Conservation (phyloP, 202 grass and related monocot genomes). For the Zizania palustris region DNA sequence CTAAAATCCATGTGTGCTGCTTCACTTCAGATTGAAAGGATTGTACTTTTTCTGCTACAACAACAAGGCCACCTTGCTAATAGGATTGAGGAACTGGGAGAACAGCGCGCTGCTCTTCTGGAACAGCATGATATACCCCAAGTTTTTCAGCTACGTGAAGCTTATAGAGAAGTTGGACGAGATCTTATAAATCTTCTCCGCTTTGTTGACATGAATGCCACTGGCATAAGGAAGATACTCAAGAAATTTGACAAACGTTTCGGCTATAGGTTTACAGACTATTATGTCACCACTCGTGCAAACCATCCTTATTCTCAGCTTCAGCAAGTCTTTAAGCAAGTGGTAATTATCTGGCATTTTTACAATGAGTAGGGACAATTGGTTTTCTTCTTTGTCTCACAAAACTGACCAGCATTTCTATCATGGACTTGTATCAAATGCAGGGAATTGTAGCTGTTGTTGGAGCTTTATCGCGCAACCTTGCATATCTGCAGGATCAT, state of each 20-base stretch:
- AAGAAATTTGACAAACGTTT: constrained; percentile 96
- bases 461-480: constrained; percentile 85
- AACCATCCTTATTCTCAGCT: constrained; percentile 95
- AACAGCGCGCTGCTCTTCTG: constrained; percentile 42
- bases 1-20: constrained; percentile 16
- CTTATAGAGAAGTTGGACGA: constrained; percentile 66
- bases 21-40: constrained; percentile 84
- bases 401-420: constrained; percentile 8
- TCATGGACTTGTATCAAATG: constrained; percentile 22
- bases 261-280: constrained; percentile 82
- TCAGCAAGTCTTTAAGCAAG: constrained; percentile 96
- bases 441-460: constrained; percentile 89
- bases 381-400: constrained; percentile 8
- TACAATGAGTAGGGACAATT: constrained; percentile 1
- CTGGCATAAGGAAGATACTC: constrained; percentile 86
- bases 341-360: constrained; percentile 57
- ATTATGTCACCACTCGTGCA: constrained; percentile 85
- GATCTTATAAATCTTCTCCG: constrained; percentile 86
- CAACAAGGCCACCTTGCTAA: constrained; percentile 84
- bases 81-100: constrained; percentile 70
- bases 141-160: constrained; percentile 58
- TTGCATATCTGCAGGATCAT: constrained; percentile 77
- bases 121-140: constrained; percentile 54
- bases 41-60: constrained; percentile 86
- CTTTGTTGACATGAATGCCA: constrained; percentile 92